Conservation (phyloP, 768 basidiomycete species). For the Hypsizygus marmoreus region DNA sequence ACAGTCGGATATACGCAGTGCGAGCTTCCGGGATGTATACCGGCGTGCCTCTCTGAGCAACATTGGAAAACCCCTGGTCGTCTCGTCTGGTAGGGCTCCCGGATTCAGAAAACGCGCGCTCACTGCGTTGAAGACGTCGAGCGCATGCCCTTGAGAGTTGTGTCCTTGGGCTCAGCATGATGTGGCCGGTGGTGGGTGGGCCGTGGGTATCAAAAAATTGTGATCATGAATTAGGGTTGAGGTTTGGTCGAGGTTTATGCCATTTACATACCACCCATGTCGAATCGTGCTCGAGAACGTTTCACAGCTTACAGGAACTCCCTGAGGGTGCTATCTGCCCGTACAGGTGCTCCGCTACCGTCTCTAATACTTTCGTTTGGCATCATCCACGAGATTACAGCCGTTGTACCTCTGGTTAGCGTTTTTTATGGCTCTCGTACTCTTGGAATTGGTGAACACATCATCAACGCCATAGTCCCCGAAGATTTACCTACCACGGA, state of each 20-base stretch:
- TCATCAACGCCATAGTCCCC: slow-evolving; percentile 46
- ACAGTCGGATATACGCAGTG: too few species aligned
- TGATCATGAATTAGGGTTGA: too few species aligned
- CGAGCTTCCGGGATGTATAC: too few species aligned
- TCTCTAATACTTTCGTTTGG: slow-evolving; percentile 80
- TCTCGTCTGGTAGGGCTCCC: too few species aligned
- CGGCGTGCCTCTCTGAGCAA: too few species aligned
- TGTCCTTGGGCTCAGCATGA: too few species aligned
- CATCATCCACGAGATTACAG: slow-evolving; percentile 84
- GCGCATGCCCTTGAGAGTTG: too few species aligned
- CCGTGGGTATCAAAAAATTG: not conserved
- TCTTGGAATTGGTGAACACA: slow-evolving; percentile 66
- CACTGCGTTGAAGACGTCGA: too few species aligned
- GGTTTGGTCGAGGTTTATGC: too few species aligned
- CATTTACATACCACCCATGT: not conserved
- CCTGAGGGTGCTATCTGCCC: slow-evolving; percentile 59
- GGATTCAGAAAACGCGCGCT: too few species aligned
- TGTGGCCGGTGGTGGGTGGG: too few species aligned
- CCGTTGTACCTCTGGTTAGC: slow-evolving; percentile 71
- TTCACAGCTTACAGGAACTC: slow-evolving; percentile 53
- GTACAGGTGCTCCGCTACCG: slow-evolving; percentile 74
- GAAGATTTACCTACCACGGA: slow-evolving; percentile 15
- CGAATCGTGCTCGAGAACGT: slow-evolving; percentile 23
- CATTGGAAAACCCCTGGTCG: too few species aligned
- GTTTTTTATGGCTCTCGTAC: slow-evolving; percentile 71